Conservation (phyloP, 192 early-diverging fungal genomes). For the Funneliformis mosseae region DNA sequence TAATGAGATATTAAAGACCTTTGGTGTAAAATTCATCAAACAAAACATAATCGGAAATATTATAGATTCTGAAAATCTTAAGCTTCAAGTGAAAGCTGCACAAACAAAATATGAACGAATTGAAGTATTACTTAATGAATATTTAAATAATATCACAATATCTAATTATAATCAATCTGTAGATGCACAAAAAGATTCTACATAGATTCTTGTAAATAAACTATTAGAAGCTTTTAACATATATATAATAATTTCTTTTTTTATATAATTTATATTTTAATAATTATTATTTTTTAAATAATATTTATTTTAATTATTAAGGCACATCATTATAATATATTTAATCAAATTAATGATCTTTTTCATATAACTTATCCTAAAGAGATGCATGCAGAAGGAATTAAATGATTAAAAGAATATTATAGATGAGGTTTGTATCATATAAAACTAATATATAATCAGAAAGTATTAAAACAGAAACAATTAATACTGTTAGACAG, state of each 20-base stretch:
- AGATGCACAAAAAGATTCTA: background rate
- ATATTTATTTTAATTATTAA: no score
- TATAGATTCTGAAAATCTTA: conserved; percentile 4
- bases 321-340: background rate
- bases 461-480: conserved; percentile 5
- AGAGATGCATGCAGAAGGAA: background rate
- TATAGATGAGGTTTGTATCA: background rate
- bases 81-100: background rate
- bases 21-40: conserved; percentile 14
- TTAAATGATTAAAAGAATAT: background rate
- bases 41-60: background rate
- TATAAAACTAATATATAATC: background rate
- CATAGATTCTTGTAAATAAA: background rate
- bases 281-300: no score
- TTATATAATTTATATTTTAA: no score
- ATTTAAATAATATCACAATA: background rate
- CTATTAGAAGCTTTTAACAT: background rate
- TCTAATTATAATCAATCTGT: background rate
- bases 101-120: background rate
- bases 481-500: background rate
- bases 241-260: no score
- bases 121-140: conserved; percentile 6
- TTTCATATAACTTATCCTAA: background rate
- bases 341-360: background rate
- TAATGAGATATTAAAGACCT: background rate